Base-by-base conservation (phyloP, 2,329 filamentous ascomycete genomes). In the Aspergillus pseudotamarii region DNA sequence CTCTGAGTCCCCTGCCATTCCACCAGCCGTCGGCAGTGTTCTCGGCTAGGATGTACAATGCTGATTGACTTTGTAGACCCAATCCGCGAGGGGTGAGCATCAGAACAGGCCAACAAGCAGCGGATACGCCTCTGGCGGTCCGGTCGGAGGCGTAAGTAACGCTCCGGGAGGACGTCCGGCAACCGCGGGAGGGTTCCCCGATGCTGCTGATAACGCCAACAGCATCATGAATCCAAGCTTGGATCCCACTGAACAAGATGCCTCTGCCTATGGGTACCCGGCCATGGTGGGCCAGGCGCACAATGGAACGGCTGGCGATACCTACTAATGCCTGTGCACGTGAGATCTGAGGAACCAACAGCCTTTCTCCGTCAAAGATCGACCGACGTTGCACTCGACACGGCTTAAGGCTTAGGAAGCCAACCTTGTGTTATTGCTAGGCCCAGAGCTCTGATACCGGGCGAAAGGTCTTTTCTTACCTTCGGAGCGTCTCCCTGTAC, bases 51-150 rank as follows among this genome's bases (percentile, higher is more conserved):
- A 34, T 30, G 28, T 30, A 36, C 34, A 48, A 38, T 45, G 54
- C 80, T 78, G 78, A 78, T 75, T 36, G 41, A 34, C 11, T 76
- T 77, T 80, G 83, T 81, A 94, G 89, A 93, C 91, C 69, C 90
- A 95, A 81, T 91, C 92, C 70, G 90, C 91, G 79, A 85, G 90
- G 71, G 88, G 88, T 60, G 84, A 86, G 66, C 87, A 86, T 76
- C 86, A 88, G 78, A 84, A 83, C 77, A 85, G 86, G 74, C 84
- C 84, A 65, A 73, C 81, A 60, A 82, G 81, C 75, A 82, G 81
- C 71, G 81, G 80, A 28, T 83, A 81, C 67, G 73, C 74, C 53
- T 69, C 75, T 57, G 79, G 78, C 41, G 77, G 77, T 23, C 76
- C 76, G 11, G 76, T 77, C 51, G 77, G 77, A 41, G 76, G 75